Evolutionary conservation across 73 alveolate genomes (phyloP), one percentile per base, ranked within the genome.

Genomic region (Blepharisma stoltei): DNA sequence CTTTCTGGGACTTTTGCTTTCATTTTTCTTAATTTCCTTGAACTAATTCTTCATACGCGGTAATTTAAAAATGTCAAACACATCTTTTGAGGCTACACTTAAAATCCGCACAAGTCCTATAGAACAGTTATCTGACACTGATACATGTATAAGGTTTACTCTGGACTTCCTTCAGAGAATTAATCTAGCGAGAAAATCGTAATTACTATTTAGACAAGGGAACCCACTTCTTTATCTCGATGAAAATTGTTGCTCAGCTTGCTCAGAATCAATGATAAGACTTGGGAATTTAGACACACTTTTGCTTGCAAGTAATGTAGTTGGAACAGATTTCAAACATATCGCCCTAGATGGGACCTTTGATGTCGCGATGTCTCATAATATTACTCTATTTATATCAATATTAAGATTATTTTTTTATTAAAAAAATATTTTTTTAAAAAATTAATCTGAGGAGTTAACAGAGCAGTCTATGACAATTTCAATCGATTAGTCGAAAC

Each of bases 11-110:
- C 41, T 32, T 32, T 32, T 1, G 3, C 41, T 32, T 32, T 32
- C 41, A 32, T 32, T 32, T 32, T 32, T 32, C 41, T 32, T 32
- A 32, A 32, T 32, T 32, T 32, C 3, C 3, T 1, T 1, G 41
- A 32, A 32, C 41, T 32, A 0, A 32, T 32, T 32, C 41, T 32
- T 32, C 41, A 32, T 32, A 32, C 41, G 41, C 41, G 3, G 41
- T 32, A 32, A 32, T 32, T 32, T 60, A 60, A 60, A 60, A 60
- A 60, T 60, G 73, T 60, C 73, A 18, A n/a, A 60, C 14, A 60
- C 38, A n/a, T 60, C 73, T 8, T 25, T 60, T 20, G 73, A 60
- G 2, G 5, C 11, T 18, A 9, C 73, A 9, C 73, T 60, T 14
- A n/a, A 60, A 18, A 60, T 60, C 47, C 73, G 38, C 14, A 25